A percentile compares a stretch with the other conserved stretches of the same genome.
Evolutionary conservation across 345 rosid species (phyloP).

Genomic region (Geranium rotundifolium): DNA sequence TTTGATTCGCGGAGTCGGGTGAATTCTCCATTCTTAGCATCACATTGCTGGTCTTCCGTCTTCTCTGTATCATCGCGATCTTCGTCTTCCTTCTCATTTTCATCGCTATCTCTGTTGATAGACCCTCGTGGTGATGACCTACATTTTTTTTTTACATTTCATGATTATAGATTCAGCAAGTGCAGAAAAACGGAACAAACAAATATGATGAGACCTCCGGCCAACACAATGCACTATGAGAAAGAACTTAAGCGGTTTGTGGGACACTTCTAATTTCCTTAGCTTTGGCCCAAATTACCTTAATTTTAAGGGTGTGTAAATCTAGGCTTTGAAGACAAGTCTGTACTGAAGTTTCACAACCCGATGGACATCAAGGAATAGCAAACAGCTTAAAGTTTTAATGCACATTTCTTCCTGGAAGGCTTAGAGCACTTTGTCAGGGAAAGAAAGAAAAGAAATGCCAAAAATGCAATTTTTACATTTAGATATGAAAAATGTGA

Average conservation of each 20-base stretch:
- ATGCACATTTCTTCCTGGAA: no score
- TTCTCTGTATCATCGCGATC: neutral
- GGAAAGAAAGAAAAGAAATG: neutral
- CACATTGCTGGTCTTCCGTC: neutral
- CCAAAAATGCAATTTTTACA: neutral
- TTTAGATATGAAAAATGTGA: no score
- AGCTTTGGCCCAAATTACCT: neutral
- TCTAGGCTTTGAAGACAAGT: neutral
- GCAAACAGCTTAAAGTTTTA: neutral
- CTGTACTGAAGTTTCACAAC: neutral
- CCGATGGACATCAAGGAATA: neutral
- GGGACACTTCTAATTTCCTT: neutral
- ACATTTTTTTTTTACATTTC: neutral
- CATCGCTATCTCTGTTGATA: neutral
- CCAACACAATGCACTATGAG: neutral
- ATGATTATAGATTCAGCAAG: neutral
- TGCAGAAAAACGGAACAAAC: neutral
- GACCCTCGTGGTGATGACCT: neutral
- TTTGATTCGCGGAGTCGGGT: neutral
- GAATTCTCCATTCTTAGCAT: neutral
- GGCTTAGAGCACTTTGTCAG: neutral
- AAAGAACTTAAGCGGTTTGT: neutral
- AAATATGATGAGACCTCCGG: no score
- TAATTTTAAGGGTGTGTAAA: neutral
- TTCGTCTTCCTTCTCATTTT: neutral